Evolutionary conservation across 192 early-diverging fungal genomes (phyloP).

Genomic region (Rhizophagus sp.): DNA sequence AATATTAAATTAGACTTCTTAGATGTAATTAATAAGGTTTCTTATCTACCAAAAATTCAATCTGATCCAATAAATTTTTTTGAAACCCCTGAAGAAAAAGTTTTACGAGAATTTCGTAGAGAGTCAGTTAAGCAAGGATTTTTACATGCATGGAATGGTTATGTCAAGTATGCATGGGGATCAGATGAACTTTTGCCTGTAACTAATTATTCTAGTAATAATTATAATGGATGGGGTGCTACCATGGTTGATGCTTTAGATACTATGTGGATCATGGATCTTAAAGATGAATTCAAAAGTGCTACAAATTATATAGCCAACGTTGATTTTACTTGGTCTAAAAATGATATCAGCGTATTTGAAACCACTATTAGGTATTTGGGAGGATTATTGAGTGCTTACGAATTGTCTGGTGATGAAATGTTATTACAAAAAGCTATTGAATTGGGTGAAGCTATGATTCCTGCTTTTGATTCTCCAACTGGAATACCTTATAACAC

Average conservation of each 20-base stretch:
- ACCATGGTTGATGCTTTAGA: constrained; percentile 89
- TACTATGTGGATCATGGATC: constrained; percentile 83
- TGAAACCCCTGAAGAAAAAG: not conserved
- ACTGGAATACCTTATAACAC: constrained; percentile 75
- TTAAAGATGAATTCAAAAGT: constrained; percentile 75
- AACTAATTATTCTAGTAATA: constrained; percentile 34
- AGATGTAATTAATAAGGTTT: not conserved
- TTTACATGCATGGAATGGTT: constrained; percentile 72
- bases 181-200: constrained; percentile 67
- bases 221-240: constrained; percentile 61
- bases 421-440: constrained; percentile 69
- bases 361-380: constrained; percentile 79
- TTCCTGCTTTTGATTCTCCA: constrained; percentile 73
- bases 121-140: constrained; percentile 63
- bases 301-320: constrained; percentile 65
- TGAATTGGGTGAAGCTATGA: constrained; percentile 64
- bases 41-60: not conserved
- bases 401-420: constrained; percentile 76
- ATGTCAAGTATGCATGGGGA: constrained; percentile 76
- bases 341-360: constrained; percentile 66
- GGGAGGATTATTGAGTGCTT: constrained; percentile 81
- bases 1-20: not conserved
- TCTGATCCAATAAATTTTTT: not conserved
- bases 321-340: constrained; percentile 55
- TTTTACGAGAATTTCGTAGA: not conserved